Evolutionary conservation across 192 early-diverging fungal species (phyloP).

Genomic region (Cetraspora pellucida): DNA sequence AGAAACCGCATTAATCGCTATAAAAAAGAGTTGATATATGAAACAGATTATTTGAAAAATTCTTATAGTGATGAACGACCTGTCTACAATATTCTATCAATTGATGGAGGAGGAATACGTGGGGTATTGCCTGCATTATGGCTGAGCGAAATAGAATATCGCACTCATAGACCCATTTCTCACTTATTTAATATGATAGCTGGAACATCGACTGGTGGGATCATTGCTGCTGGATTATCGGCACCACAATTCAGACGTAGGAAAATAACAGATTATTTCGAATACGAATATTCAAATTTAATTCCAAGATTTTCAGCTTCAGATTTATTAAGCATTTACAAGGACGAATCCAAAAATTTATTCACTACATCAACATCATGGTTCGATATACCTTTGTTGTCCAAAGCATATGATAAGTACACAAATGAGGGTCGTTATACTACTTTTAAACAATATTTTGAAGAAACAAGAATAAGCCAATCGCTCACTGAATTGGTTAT

Average conservation of each 20-base stretch:
- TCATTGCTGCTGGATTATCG: background rate
- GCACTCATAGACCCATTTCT: constrained; percentile 9
- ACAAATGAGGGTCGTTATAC: too few species aligned
- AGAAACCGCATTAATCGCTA: background rate
- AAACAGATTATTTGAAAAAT: background rate
- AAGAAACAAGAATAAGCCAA: background rate
- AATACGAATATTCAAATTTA: background rate
- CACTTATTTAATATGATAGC: constrained; percentile 14
- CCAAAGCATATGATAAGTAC: too few species aligned
- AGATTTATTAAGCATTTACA: background rate
- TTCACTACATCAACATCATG: background rate
- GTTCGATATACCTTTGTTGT: background rate
- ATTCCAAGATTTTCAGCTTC: background rate
- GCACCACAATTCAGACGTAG: background rate
- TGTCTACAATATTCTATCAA: background rate
- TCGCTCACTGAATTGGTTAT: constrained; percentile 11
- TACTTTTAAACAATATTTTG: background rate
- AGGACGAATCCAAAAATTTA: background rate
- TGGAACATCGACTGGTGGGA: background rate
- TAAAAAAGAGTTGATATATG: background rate
- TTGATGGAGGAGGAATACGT: background rate
- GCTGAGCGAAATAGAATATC: constrained; percentile 2
- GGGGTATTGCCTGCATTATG: constrained; percentile 13
- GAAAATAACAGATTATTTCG: background rate
- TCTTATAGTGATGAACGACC: background rate